phyloP scores from a whole-genome alignment of 129 eudicot genomes.

The Chrysanthemum makinoi region DNA sequence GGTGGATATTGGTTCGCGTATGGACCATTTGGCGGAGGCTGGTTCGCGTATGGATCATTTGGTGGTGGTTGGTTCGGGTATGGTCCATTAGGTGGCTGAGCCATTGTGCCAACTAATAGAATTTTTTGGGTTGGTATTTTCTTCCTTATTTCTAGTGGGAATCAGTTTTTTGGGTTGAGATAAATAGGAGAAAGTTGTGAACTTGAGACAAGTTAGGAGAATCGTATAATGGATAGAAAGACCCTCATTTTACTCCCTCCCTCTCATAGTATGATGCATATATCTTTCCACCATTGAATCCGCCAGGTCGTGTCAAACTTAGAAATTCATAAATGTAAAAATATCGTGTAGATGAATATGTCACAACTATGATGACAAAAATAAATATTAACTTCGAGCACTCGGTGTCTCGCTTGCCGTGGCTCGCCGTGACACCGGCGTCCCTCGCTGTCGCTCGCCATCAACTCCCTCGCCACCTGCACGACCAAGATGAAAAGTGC shows the following conservation, averaged over 20 bases:
- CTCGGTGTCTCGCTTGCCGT: too few relatives aligned
- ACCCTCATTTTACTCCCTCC: slow-evolving; percentile 24
- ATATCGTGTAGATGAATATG: too few relatives aligned
- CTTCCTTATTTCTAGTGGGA: background rate
- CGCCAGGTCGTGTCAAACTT: too few relatives aligned
- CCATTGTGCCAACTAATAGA: slow-evolving; percentile 18
- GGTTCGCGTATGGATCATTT: slow-evolving; percentile 20
- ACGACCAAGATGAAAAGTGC: too few relatives aligned
- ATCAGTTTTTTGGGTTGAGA: background rate
- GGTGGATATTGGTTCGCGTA: slow-evolving; percentile 13
- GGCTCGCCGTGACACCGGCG: too few relatives aligned
- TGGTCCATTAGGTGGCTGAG: slow-evolving; percentile 28
- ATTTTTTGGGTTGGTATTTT: slow-evolving; percentile 14
- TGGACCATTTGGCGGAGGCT: slow-evolving; percentile 18
- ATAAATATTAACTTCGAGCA: too few relatives aligned
- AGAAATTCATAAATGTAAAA: too few relatives aligned
- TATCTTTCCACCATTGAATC: too few relatives aligned
- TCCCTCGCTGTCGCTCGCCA: too few relatives aligned
- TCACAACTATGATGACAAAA: too few relatives aligned
- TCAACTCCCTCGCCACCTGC: too few relatives aligned
- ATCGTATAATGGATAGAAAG: background rate
- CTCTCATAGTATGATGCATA: slow-evolving; percentile 1
- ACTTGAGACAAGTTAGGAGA: slow-evolving; percentile 29
- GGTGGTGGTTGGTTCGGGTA: slow-evolving; percentile 30
- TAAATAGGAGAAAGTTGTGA: slow-evolving; percentile 31